Evolutionary conservation across 2,329 filamentous ascomycete species (phyloP).

Genomic region (Neophaeococcomyces mojaviensis): DNA sequence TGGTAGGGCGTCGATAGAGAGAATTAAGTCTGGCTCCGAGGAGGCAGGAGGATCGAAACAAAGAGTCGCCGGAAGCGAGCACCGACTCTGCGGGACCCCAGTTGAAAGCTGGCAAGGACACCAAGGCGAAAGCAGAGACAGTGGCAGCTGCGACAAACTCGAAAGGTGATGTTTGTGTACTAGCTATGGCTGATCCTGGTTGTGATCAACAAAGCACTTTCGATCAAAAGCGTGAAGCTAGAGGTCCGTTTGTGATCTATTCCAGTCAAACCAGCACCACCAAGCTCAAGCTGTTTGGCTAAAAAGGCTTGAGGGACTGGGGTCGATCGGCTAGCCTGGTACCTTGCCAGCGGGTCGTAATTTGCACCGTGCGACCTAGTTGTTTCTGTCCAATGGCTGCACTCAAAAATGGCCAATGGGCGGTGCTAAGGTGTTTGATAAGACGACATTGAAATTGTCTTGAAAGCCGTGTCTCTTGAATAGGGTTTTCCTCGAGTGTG

Average conservation of each 20-base stretch:
- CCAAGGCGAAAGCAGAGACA: not conserved
- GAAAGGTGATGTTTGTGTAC: not conserved
- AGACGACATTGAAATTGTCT: no score
- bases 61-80: not conserved
- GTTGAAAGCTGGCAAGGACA: not conserved
- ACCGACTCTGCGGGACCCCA: not conserved
- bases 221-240: not conserved
- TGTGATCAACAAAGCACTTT: not conserved
- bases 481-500: no score
- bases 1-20: conserved; percentile 2
- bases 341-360: not conserved
- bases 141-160: not conserved
- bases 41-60: not conserved
- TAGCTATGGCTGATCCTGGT: not conserved
- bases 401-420: no score
- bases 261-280: not conserved
- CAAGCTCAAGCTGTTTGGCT: not conserved
- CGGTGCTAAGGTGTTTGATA: no score
- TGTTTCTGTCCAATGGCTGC: not conserved
- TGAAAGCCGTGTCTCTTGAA: no score
- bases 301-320: not conserved
- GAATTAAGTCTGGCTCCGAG: not conserved
- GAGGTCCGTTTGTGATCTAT: not conserved
- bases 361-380: not conserved
- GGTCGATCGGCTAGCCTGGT: not conserved